Percentiles rank a stretch among this genome's conserved stretches.
These are phyloP conservation scores for Eucalyptus virginea DNA, from an alignment of 345 rosid genomes.

Conservation along the genomic window DNA sequence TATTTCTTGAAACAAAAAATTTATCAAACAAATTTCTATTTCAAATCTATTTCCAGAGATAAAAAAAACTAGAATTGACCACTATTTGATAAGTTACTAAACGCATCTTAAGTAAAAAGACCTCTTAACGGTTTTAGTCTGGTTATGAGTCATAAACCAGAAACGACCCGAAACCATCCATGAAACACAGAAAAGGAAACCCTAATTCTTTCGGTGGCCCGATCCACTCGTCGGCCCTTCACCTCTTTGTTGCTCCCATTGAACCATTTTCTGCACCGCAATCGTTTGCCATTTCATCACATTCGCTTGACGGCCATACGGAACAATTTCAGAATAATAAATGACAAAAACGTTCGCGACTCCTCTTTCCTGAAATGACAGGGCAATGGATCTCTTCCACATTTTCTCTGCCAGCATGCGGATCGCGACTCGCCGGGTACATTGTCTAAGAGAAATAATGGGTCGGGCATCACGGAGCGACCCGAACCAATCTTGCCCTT, in stretches of 20 bases:
- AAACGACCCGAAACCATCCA: neutral
- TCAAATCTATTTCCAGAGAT: fast-evolving
- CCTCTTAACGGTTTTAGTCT: neutral
- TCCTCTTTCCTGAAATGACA: neutral
- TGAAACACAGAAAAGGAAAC: neutral
- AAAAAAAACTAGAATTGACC: too few species aligned
- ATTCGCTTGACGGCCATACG: neutral
- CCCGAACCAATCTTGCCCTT: neutral
- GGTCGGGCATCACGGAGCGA: neutral
- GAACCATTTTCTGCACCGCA: neutral
- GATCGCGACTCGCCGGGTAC: neutral
- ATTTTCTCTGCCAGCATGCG: neutral
- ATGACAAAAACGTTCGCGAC: neutral
- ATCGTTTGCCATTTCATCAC: neutral
- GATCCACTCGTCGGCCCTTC: neutral
- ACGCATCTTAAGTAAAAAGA: neutral
- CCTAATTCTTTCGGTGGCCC: neutral
- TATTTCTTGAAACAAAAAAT: fast-evolving
- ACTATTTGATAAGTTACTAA: too few species aligned
- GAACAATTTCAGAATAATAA: neutral
- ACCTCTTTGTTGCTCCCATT: neutral
- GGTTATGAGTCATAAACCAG: neutral
- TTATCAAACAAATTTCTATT: too few species aligned
- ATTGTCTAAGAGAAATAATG: neutral
- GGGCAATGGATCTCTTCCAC: neutral